Evolutionary conservation across 768 basidiomycete species (phyloP), one percentile per base, ranked within the genome.

Genomic region (Pisolithus sp.): DNA sequence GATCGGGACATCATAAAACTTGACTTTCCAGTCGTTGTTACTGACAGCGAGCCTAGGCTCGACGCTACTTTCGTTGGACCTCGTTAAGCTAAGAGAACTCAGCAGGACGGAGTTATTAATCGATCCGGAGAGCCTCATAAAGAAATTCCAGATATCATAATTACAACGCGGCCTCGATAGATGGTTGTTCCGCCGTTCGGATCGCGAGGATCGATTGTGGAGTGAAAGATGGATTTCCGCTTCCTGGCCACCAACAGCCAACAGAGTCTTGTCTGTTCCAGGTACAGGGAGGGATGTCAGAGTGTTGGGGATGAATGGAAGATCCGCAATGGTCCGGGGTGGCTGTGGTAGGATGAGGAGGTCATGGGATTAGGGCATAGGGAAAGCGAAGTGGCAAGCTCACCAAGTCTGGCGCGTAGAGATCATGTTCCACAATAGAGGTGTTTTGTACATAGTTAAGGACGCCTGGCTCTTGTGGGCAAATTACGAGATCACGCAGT

Each of bases 11-110:
- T 89, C 84, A 62, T 86, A 93, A 60, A 94, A 82, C 65, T 83
- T 86, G 60, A 95, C 80, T 0, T 80, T 80, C 49, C 77, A 76
- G 61, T 94, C 92, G 65, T 96, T 96, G 63, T 93, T 93, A 70
- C 85, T 88, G 54, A 94, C 81, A 23, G 82, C 78, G 41, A 93
- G 75, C 7, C 91, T 74, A 0, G 91, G 91, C 59, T 90, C 87
- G 8, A 77, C 75, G 55, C 79, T 80, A 64, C 79, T 83, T 62
- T 85, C 73, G 53, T 80, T 69, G 20, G 84, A 80, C 31, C 74
- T 72, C 9, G 81, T 77, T 34, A 86, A 68, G 57, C 75, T 81
- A 53, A 86, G 69, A 17, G 82, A 82, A 48, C 83, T 80, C 51
- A 91, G 72, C 52, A 73, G 59, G 21, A 92, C 81, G 6, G 87